Evolutionary conservation across 2,329 filamentous ascomycete species (phyloP), one percentile per base, ranked within the genome.

Genomic region (Phialemoniopsis sp.): DNA sequence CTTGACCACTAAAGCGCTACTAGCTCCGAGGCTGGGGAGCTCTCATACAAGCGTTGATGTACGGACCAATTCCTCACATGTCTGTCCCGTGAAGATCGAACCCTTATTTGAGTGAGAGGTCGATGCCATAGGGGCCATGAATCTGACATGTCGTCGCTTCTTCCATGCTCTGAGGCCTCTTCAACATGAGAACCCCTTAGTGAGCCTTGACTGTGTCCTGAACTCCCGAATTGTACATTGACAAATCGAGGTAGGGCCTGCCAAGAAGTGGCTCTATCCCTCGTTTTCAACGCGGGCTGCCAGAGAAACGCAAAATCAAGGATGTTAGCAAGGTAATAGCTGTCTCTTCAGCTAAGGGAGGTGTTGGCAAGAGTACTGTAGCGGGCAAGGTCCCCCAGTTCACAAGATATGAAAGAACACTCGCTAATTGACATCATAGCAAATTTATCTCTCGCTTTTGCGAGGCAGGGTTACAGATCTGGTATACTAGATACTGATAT

Each of bases 341-440:
- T n/a, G 88, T 98, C 13, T 95, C 89, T 4, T 97, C 90, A 2
- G 93, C 93, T 13, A 98, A 98, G 58, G 93, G 93, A 3, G 93
- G 93, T n/a, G 93, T 98, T 1, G 93, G 93, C 2, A 98, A 98
- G 60, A 95, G 89, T 51, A 98, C 93, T 8, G 82, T 97, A 33
- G 84, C 91, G 43, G 85, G 87, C 87, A 10, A 26, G 21, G 6
- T 10, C 19, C n/a, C 34, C 19, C n/a, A 21, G 15, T 13, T 10
- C 1, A 44, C 32, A 14, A 34, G 37, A n/a, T n/a, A n/a, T n/a
- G n/a, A n/a, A n/a, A n/a, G n/a, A n/a, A n/a, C n/a, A n/a, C n/a
- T n/a, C n/a, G n/a, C 21, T 26, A 10, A 26, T 26, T 6, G 10
- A 26, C 21, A 26, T 13, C 6, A 30, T 46, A 75, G 80, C 78